Conservation (phyloP, 192 early-diverging fungal genomes). For the Endogone sp. region DNA sequence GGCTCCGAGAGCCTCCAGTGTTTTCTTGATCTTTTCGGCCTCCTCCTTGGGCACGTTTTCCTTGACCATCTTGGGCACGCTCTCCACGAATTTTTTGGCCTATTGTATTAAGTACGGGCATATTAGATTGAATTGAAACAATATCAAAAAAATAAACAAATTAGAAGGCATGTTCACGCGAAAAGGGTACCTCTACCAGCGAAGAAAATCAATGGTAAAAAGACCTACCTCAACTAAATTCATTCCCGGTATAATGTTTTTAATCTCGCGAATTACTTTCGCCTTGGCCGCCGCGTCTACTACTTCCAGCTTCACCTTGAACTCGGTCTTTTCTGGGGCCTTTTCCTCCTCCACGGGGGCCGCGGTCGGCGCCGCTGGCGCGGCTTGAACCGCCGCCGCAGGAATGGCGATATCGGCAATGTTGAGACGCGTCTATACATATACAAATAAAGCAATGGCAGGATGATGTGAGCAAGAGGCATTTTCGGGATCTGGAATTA, state of each 20-base stretch:
- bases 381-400: constrained; percentile 56
- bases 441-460: not conserved
- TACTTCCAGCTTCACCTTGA: constrained; percentile 95
- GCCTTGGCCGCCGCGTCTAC: constrained; percentile 92
- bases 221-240: constrained; percentile 85
- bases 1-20: constrained; percentile 88
- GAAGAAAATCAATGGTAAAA: not conserved
- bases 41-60: constrained; percentile 89
- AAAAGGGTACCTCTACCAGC: not conserved
- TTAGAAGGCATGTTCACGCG: constrained; percentile 1
- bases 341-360: constrained; percentile 82
- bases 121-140: not conserved
- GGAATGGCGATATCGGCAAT: constrained; percentile 91
- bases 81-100: constrained; percentile 99
- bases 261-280: constrained; percentile 98
- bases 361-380: constrained; percentile 52
- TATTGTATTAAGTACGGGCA: too few species aligned
- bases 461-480: not conserved
- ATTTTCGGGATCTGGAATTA: not conserved
- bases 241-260: constrained; percentile 86
- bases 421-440: constrained; percentile 81
- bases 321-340: constrained; percentile 87
- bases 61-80: constrained; percentile 94
- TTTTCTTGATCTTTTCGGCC: constrained; percentile 97
- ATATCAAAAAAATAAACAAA: too few species aligned